Base-by-base conservation (phyloP, 371 early-diverging fungal genomes). In the Catenaria anguillulae region DNA sequence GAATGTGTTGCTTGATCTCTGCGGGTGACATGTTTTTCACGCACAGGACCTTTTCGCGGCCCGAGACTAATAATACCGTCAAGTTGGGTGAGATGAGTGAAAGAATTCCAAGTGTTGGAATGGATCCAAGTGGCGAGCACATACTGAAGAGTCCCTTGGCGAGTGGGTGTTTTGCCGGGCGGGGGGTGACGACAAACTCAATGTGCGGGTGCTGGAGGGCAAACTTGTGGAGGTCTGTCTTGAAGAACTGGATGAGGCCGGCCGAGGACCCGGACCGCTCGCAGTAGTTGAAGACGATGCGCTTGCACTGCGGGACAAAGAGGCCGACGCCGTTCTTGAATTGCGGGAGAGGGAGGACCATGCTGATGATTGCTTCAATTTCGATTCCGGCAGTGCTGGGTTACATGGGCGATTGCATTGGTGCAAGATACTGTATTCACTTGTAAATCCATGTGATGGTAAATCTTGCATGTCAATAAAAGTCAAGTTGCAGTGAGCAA, bases 251-350 rank as follows among this genome's bases (percentile, higher is more conserved):
- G 85, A 83, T 75, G 82, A 88, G 85, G 62, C 87, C 85, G 62
- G 79, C 77, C 72, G 84, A 86, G 70, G 86, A 86, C 58, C 88
- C 89, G 69, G 87, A 82, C 56, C 82, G 84, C 71, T 90, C 90
- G 69, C 90, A 89, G 67, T 90, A 90, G 66, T 85, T 80, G 68
- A 90, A 86, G 26, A 88, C 88, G 36, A 90, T 69, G 60, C 83
- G 87, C 34, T 85, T 81, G 67, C 88, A 88, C 65, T 85, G 88
- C 42, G 86, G 79, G 12, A 89, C 79, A 71, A 84, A 89, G 17
- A 85, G 80, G 21, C 87, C 89, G 31, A 86, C 82, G 21, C 90
- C 90, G 63, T 89, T 89, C 72, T 84, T 87, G 60, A 81, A 73
- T 60, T 69, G 67, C n/a, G 76, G 48, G 48, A 48, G 12, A 24